Evolutionary conservation across 1,284 basidiomycete species (phyloP), one percentile per base, ranked within the genome.

Genomic region (Cerrena zonata): DNA sequence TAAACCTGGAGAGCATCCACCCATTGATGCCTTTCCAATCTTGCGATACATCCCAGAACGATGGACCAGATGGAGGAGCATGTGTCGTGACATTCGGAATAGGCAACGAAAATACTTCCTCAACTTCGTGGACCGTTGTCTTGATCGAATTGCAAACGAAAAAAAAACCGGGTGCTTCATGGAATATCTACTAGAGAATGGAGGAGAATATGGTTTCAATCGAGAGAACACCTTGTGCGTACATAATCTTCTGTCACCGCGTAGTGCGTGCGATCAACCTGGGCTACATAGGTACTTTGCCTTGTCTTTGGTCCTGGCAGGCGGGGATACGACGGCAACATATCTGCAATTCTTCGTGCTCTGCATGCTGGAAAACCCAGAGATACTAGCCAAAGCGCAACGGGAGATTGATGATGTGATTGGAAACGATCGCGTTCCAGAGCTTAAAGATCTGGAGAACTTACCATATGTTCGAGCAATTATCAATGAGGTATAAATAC

Each of bases 361-460:
- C 22, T 57, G 60, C 1, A 70, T 73, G 69, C 48, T 70, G 1
- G 59, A 66, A 30, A 63, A 66, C 49, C 72, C 71, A 1, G 62
- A 69, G 0, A 62, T 65, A 15, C 69, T 71, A 52, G 54, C 58
- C 0, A 64, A 61, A 34, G 64, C 62, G 1, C 67, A 58, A 42
- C 37, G 46, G 10, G 57, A 71, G 44, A 50, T 71, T n/a, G 68
- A 70, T 56, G 44, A 44, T 2, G 63, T 70, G 5, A 54, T 69
- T 21, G 76, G 77, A 0, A 50, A 50, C 1, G 69, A 75, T 36
- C 66, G 77, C 25, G 61, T 78, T 19, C 79, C 80, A 0, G 69
- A 69, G 5, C 77, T 73, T 48, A 64, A 65, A 61, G 61, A 61
- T 24, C 64, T 70, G 25, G 53, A 61, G 4, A 47, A 52, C 3